Evolutionary conservation across 331 rosid genomes (phyloP).

Genomic region (Telfairia occidentalis): DNA sequence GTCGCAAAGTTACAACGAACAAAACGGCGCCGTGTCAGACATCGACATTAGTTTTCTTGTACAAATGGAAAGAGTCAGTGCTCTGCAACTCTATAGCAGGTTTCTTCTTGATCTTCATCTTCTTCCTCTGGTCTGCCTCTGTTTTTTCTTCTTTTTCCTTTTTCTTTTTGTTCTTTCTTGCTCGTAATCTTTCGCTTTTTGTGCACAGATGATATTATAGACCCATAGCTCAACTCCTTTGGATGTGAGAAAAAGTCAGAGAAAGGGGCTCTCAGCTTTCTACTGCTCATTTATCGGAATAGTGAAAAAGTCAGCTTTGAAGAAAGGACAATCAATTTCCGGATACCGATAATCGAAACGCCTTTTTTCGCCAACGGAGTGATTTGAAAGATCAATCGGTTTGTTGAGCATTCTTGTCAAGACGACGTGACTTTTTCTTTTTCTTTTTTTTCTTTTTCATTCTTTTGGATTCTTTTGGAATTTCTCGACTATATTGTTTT

Average conservation of each 20-base stretch:
- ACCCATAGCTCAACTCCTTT: not conserved
- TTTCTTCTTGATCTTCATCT: constrained; percentile 1
- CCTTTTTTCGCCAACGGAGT: not conserved
- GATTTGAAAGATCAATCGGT: constrained; percentile 10
- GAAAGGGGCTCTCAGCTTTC: constrained; percentile 1
- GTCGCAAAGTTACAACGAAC: not conserved
- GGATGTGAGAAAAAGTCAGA: constrained; percentile 2
- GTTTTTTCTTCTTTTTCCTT: not conserved
- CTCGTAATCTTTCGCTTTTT: not conserved
- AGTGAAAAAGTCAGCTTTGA: not conserved
- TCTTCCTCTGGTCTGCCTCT: not conserved
- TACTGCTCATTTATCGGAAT: not conserved
- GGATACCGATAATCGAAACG: not conserved
- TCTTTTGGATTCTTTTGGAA: not conserved
- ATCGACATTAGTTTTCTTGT: not conserved
- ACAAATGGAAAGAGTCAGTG: constrained; percentile 1
- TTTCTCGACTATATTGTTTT: not conserved
- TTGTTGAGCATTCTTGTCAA: constrained; percentile 4
- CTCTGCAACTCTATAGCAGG: not conserved
- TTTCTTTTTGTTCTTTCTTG: not conserved
- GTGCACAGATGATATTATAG: not conserved
- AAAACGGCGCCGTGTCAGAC: not conserved
- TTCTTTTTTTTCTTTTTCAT: not conserved
- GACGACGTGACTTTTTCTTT: constrained; percentile 1
- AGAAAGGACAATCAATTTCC: not conserved